Conservation (phyloP, 2,329 filamentous ascomycete genomes). For the Fusarium gaditjirri region DNA sequence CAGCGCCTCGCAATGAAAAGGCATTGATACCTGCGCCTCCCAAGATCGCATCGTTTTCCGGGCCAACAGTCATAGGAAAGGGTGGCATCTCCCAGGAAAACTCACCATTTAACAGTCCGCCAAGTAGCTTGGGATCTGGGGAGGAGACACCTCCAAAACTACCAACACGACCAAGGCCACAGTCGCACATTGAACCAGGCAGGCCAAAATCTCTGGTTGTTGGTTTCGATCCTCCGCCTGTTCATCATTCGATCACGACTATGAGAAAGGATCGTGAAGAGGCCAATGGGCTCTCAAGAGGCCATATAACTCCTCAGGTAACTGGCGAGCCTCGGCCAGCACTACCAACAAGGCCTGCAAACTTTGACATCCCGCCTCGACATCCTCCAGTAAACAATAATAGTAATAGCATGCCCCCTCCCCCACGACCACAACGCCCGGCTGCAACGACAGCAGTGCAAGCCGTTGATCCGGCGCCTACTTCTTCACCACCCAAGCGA, state of each 20-base stretch:
- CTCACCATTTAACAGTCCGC: slow-evolving; percentile 90
- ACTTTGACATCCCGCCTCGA: slow-evolving; percentile 40
- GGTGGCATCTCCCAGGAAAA: slow-evolving; percentile 53
- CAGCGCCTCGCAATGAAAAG: slow-evolving; percentile 84
- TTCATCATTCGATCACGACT: slow-evolving; percentile 60
- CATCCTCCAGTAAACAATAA: slow-evolving; percentile 25
- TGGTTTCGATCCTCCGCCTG: slow-evolving; percentile 62
- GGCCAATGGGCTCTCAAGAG: slow-evolving; percentile 52
- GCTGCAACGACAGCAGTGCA: slow-evolving; percentile 41
- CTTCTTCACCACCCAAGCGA: slow-evolving; percentile 44
- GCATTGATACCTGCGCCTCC: slow-evolving; percentile 49
- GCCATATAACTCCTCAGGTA: slow-evolving; percentile 52
- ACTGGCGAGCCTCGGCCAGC: slow-evolving; percentile 59
- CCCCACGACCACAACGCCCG: slow-evolving; percentile 59
- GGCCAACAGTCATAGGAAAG: slow-evolving; percentile 26
- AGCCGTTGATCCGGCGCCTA: slow-evolving; percentile 25
- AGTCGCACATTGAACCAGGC: slow-evolving; percentile 37
- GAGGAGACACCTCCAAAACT: slow-evolving; percentile 62
- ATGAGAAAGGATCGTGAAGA: slow-evolving; percentile 60
- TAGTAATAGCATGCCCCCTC: slow-evolving; percentile 48
- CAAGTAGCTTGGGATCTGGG: slow-evolving; percentile 73
- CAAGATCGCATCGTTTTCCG: slow-evolving; percentile 27
- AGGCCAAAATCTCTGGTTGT: slow-evolving; percentile 38
- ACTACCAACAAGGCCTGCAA: slow-evolving; percentile 61
- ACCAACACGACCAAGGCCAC: slow-evolving; percentile 62